Evolutionary conservation across 352 stramenopile species (phyloP).

Genomic region (Pythium coloratum): DNA sequence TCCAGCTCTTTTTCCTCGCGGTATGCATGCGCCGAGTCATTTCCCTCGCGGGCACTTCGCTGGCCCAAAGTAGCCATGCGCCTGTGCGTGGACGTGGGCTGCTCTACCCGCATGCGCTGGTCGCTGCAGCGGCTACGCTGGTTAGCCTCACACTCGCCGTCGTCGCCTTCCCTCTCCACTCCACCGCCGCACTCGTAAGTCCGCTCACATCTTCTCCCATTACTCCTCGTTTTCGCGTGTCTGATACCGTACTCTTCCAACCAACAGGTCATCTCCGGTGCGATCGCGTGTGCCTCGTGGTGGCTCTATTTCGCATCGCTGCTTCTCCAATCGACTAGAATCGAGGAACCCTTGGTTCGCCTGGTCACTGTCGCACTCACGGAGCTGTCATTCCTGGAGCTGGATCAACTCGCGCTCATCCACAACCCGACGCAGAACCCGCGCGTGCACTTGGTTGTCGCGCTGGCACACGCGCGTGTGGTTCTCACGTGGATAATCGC

Average conservation of each 20-base stretch:
- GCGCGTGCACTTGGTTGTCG: conserved; percentile 12
- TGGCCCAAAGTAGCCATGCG: not conserved
- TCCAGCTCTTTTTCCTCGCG: conserved; percentile 37
- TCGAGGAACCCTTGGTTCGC: conserved; percentile 11
- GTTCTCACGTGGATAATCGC: conserved; percentile 7
- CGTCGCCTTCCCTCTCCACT: conserved; percentile 28
- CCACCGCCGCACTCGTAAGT: conserved; percentile 39
- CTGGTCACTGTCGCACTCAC: conserved; percentile 15
- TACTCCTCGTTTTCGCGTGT: too few species aligned
- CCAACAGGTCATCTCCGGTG: conserved; percentile 24
- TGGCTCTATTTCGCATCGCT: conserved; percentile 37
- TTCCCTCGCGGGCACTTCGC: conserved; percentile 21
- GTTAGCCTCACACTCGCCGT: conserved; percentile 29
- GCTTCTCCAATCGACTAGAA: conserved; percentile 23
- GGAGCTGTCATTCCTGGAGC: conserved; percentile 21
- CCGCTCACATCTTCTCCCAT: not conserved
- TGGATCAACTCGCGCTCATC: conserved; percentile 8
- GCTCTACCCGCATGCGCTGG: conserved; percentile 35
- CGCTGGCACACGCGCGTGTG: conserved; percentile 15
- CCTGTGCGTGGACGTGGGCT: conserved; percentile 16
- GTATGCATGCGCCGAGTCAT: conserved; percentile 45
- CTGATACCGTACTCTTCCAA: not conserved
- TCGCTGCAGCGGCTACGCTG: conserved; percentile 25
- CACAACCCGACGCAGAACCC: not conserved
- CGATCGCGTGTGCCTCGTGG: conserved; percentile 30